A percentile compares a stretch with the other conserved stretches of the same genome.
Conservation (phyloP, 176 grass and related monocot species). For the Pontederia paniculata region DNA sequence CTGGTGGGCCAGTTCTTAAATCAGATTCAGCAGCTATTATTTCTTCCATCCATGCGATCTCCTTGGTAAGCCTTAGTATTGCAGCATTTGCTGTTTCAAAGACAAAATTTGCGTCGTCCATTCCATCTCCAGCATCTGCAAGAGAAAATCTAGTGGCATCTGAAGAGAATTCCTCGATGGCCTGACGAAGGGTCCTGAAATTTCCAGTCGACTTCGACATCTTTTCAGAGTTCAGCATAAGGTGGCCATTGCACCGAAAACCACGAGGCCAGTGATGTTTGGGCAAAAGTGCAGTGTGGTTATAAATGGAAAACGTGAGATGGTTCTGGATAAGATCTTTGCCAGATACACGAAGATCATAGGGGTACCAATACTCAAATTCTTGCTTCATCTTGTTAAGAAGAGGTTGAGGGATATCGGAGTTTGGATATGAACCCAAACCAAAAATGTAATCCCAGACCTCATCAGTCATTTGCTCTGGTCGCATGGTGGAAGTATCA, state of each 20-base stretch:
- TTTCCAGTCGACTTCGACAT: constrained; percentile 89
- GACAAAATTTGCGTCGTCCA: constrained; percentile 92
- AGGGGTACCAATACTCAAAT: constrained; percentile 86
- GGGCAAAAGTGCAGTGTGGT: constrained; percentile 50
- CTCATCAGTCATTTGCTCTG: constrained; percentile 63
- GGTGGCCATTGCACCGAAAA: constrained; percentile 74
- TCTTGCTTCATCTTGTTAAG: constrained; percentile 62
- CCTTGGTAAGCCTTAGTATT: constrained; percentile 66
- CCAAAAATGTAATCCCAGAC: constrained; percentile 68
- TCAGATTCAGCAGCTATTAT: constrained; percentile 40
- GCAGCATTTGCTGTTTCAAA: constrained; percentile 77
- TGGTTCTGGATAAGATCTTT: constrained; percentile 87
- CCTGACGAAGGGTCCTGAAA: constrained; percentile 52
- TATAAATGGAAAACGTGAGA: constrained; percentile 74
- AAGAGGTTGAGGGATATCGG: constrained; percentile 33
- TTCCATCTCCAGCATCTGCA: constrained; percentile 78
- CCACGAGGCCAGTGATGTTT: constrained; percentile 65
- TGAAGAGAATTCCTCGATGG: constrained; percentile 52
- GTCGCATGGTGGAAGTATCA: constrained; percentile 27
- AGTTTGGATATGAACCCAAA: constrained; percentile 35
- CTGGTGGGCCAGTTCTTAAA: constrained; percentile 33
- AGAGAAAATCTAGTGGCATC: constrained; percentile 78
- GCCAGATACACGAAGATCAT: constrained; percentile 72
- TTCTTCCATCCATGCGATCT: constrained; percentile 86
- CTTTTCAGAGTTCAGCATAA: constrained; percentile 84